Evolutionary conservation across 768 basidiomycete species (phyloP).

Genomic region (Suillus sp.): DNA sequence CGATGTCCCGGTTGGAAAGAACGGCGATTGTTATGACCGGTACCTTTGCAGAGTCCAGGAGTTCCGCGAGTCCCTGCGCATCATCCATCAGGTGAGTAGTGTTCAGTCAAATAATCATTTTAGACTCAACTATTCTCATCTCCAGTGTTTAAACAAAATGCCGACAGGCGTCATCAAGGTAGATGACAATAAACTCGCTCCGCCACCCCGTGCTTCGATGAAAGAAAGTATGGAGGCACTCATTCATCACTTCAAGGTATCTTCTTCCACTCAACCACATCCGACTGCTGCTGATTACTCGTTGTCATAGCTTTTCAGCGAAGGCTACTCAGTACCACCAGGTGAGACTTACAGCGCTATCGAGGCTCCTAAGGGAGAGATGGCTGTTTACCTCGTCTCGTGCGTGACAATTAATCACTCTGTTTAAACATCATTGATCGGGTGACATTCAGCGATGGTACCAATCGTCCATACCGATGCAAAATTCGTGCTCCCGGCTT

Average conservation of each 20-base stretch:
- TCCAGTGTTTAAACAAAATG: conserved; percentile 95
- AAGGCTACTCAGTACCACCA: conserved; percentile 95
- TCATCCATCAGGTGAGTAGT: conserved; percentile 69
- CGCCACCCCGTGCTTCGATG: conserved; percentile 96
- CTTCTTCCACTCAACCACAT: neutral
- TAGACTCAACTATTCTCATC: neutral
- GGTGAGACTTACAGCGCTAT: conserved; percentile 97
- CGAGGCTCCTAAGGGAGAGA: conserved; percentile 98
- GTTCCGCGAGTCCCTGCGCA: conserved; percentile 91
- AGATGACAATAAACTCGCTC: conserved; percentile 96
- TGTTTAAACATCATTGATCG: conserved; percentile 8
- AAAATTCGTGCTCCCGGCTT: conserved; percentile 97
- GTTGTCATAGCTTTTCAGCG: conserved; percentile 76
- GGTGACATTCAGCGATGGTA: conserved; percentile 66
- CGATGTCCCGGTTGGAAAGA: conserved; percentile 94
- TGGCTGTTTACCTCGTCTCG: conserved; percentile 98
- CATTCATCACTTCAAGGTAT: conserved; percentile 97
- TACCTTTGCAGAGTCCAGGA: conserved; percentile 98
- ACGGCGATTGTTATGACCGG: conserved; percentile 97
- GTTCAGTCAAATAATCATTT: neutral
- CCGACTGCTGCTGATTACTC: conserved; percentile 6
- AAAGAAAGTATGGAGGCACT: conserved; percentile 99
- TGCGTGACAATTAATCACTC: conserved; percentile 39
- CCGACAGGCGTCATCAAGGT: conserved; percentile 89
- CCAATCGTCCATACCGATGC: conserved; percentile 95